These are phyloP conservation scores for Globisporangium okanoganense DNA, from an alignment of 352 stramenopile genomes.

Conservation along the genomic window DNA sequence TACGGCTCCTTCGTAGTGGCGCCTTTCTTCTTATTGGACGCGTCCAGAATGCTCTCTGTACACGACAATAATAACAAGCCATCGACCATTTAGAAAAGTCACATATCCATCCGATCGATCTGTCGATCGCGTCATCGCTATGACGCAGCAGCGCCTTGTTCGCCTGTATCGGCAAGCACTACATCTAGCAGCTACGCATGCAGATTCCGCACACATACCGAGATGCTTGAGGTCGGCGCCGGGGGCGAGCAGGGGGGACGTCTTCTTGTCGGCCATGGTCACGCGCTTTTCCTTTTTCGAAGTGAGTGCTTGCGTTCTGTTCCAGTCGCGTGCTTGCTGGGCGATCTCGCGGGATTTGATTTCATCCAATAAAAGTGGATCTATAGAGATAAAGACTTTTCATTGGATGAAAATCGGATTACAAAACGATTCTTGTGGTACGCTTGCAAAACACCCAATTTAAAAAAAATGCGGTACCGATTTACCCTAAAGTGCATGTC, in stretches of 20 bases:
- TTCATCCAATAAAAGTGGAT: too few relatives aligned
- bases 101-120: background rate
- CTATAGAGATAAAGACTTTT: too few relatives aligned
- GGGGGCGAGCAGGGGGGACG: conserved; percentile 38
- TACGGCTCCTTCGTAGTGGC: conserved; percentile 18
- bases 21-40: conserved; percentile 13
- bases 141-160: background rate
- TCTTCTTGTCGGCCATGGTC: conserved; percentile 33
- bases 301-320: conserved; percentile 13
- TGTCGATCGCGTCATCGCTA: background rate
- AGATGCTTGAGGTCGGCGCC: conserved; percentile 42
- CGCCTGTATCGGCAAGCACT: too few relatives aligned
- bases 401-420: too few relatives aligned
- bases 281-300: background rate
- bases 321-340: background rate
- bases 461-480: too few relatives aligned
- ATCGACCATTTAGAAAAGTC: too few relatives aligned
- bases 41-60: conserved; percentile 15
- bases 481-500: too few relatives aligned
- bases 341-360: too few relatives aligned
- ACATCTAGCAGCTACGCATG: too few relatives aligned
- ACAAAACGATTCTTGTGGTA: too few relatives aligned
- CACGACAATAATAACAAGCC: background rate
- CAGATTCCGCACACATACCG: conserved; percentile 21
- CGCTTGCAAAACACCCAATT: too few relatives aligned